These are phyloP conservation scores for Hypoxylon cercidicola DNA, from an alignment of 495 filamentous ascomycete genomes.

Conservation along the genomic window DNA sequence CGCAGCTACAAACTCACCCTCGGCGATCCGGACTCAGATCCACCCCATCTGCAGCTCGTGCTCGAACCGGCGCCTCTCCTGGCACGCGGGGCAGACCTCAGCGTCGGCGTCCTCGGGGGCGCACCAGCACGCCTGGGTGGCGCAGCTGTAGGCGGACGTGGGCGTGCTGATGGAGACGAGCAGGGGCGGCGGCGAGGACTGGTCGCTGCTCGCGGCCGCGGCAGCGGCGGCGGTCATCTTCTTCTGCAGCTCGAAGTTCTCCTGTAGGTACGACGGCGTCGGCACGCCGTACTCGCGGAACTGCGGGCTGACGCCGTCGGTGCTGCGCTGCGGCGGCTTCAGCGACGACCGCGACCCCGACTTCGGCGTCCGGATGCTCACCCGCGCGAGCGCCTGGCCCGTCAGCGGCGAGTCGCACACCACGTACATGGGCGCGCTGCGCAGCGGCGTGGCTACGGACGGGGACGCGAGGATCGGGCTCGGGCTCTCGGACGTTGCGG, in stretches of 20 bases:
- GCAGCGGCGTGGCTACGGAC: background rate
- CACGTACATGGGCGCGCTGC: background rate
- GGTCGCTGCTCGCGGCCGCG: background rate
- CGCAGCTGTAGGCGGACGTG: slow-evolving; percentile 25
- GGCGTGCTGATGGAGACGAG: slow-evolving; percentile 29
- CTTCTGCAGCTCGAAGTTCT: slow-evolving; percentile 2
- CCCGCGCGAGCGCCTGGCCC: no score
- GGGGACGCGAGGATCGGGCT: background rate
- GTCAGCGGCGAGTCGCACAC: slow-evolving; percentile 1
- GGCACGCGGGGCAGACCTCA: slow-evolving; percentile 26
- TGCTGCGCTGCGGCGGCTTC: no score
- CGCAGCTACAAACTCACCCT: background rate
- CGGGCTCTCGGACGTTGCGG: background rate
- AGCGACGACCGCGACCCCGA: no score
- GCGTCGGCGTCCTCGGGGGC: background rate
- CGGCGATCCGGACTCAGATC: slow-evolving; percentile 15
- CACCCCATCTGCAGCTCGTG: slow-evolving; percentile 19
- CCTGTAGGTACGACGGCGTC: slow-evolving; percentile 7
- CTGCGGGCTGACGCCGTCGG: background rate
- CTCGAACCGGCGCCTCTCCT: slow-evolving; percentile 16
- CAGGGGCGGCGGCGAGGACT: background rate
- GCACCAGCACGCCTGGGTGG: slow-evolving; percentile 34
- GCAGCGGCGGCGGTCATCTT: no score
- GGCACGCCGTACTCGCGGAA: slow-evolving; percentile 28
- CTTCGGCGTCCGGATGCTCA: no score